phyloP scores from a whole-genome alignment of 441 rosid species.

The Populus hybrid region DNA sequence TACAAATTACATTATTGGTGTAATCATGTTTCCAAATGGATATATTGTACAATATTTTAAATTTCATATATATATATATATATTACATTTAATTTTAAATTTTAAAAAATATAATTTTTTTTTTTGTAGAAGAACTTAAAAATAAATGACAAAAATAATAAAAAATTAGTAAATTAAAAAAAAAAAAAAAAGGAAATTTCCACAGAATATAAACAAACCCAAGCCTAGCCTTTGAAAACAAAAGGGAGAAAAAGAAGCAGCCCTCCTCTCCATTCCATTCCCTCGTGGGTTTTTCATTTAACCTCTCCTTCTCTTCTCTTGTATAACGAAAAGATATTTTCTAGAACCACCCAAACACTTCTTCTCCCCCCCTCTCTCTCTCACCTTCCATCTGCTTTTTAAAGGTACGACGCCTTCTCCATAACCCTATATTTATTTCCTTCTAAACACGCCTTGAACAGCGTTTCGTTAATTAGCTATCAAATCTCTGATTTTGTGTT shows the following conservation, averaged over 20 bases:
- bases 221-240: too few relatives aligned
- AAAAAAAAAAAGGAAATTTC: not conserved
- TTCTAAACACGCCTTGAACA: not conserved
- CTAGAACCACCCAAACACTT: slow-evolving; percentile 12
- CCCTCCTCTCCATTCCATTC: not conserved
- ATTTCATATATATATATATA: too few relatives aligned
- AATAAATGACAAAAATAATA: too few relatives aligned
- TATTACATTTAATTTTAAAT: not conserved
- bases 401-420: not conserved
- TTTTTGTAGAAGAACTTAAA: not conserved
- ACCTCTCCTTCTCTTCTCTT: not conserved
- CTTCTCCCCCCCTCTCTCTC: not conserved
- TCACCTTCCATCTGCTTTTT: not conserved
- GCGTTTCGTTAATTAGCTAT: not conserved
- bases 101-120: too few relatives aligned
- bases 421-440: not conserved
- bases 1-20: too few relatives aligned
- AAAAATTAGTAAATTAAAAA: too few relatives aligned
- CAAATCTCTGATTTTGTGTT: not conserved
- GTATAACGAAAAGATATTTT: not conserved
- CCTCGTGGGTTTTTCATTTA: not conserved
- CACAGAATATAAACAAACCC: not conserved
- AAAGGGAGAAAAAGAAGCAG: not conserved
- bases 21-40: not conserved
- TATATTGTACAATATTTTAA: too few relatives aligned